Base-by-base conservation (phyloP, 768 basidiomycete genomes). In the Grammothele lineata region DNA sequence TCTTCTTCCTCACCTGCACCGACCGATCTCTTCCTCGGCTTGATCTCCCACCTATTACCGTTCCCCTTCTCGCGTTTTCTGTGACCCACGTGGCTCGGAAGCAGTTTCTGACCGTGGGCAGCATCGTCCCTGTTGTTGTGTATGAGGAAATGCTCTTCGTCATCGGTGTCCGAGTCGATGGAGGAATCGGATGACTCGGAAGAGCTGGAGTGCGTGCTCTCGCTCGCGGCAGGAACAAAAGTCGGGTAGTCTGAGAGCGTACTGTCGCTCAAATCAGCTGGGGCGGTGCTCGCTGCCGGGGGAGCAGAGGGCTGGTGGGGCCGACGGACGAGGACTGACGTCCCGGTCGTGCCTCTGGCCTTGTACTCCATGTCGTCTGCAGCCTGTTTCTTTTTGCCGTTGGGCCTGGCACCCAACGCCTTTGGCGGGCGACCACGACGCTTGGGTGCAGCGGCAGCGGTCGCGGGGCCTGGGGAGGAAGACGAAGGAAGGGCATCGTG, bases 1-100 rank as follows among this genome's bases (percentile, higher is more conserved):
- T 82, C 83, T 33, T 78, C 83, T 76, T 81, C 81, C 46, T 81
- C 81, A 22, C 68, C 76, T 56, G 81, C 82, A 47, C 77, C 81
- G n/a, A 83, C 83, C 58, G 85, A 87, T 58, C 72, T 79, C 61
- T 82, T 83, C 51, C 86, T 75, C 10, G 85, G 77, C 25, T 76
- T 72, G 44, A 86, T 84, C 53, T 85, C 73, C 86, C 87, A 88
- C 21, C 37, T 53, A 51, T 75, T 75, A 34, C 53, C 51, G 51
- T 73, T 62, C 52, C 55, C 64, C 22, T 51, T 53, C 38, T 51
- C 51, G 50, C 37, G 57, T 48, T 43, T 67, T 76, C 56, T 69
- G 70, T 52, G 47, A 22, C 41, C 55, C 58, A 17, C 24, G 30
- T 53, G 42, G 23, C 46, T 40, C 19, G 46, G 51, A 7, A 53